These are phyloP conservation scores for Amanita rubescens DNA, from an alignment of 768 basidiomycete species.

Conservation along the genomic window DNA sequence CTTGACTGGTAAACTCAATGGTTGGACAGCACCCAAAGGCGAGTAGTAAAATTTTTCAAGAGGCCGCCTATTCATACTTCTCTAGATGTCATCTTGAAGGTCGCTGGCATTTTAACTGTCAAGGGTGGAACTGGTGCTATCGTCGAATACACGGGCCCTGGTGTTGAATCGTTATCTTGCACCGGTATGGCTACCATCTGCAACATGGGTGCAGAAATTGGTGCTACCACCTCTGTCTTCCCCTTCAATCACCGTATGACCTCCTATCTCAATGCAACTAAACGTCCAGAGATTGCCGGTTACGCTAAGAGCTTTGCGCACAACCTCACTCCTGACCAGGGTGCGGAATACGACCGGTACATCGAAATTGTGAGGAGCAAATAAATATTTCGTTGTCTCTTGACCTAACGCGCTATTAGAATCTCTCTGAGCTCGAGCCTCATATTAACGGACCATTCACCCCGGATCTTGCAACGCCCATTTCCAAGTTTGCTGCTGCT, in stretches of 20 bases:
- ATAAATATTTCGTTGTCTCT: not conserved
- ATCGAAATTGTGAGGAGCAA: constrained; percentile 76
- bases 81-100: constrained; percentile 95
- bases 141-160: constrained; percentile 93
- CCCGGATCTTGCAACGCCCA: constrained; percentile 97
- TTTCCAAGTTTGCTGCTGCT: constrained; percentile 89
- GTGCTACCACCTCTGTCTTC: constrained; percentile 98
- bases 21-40: constrained; percentile 99
- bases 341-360: constrained; percentile 87
- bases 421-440: constrained; percentile 95
- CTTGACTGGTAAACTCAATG: constrained; percentile 87
- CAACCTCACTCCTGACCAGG: constrained; percentile 85
- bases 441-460: constrained; percentile 99
- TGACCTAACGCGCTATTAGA: constrained; percentile 33
- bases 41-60: constrained; percentile 10
- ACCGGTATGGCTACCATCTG: constrained; percentile 99
- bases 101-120: constrained; percentile 97
- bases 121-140: constrained; percentile 99
- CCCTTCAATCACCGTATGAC: constrained; percentile 96
- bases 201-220: constrained; percentile 99
- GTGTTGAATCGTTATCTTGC: constrained; percentile 93
- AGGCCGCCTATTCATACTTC: constrained; percentile 7
- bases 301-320: constrained; percentile 86
- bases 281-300: constrained; percentile 77
- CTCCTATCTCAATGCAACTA: constrained; percentile 92